A percentile compares a stretch with the other conserved stretches of the same genome.
These are phyloP conservation scores for Chrysoporthe cubensis DNA, from an alignment of 2,329 filamentous ascomycete species.

Conservation along the genomic window DNA sequence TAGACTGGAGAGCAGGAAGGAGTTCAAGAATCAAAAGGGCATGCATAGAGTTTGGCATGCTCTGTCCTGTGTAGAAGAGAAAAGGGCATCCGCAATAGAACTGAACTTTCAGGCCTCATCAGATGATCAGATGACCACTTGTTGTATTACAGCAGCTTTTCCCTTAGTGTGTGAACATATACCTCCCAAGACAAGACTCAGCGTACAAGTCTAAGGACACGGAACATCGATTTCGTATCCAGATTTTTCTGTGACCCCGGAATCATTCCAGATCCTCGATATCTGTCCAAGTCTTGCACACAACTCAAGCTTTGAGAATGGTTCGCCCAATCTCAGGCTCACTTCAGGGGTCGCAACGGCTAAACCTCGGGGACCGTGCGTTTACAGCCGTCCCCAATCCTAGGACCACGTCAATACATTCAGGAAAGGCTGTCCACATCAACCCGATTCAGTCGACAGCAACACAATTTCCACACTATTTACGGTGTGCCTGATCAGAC, in stretches of 20 bases:
- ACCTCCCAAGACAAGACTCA: background rate
- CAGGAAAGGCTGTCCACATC: background rate
- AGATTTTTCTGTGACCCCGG: background rate
- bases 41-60: slow-evolving; percentile 33
- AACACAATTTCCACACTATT: background rate
- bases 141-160: background rate
- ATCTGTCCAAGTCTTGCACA: background rate
- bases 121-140: background rate
- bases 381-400: background rate
- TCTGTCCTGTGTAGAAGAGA: slow-evolving; percentile 19
- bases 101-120: background rate
- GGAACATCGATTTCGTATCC: background rate
- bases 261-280: background rate
- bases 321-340: background rate
- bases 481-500: background rate
- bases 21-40: background rate
- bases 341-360: background rate
- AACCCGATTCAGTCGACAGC: background rate
- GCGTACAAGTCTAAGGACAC: background rate
- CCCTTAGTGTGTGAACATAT: background rate
- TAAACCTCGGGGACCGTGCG: background rate
- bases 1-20: slow-evolving; percentile 1
- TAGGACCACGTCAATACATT: slow-evolving; percentile 1
- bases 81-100: slow-evolving; percentile 24
- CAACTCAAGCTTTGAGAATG: background rate